Percentiles rank a stretch among this genome's conserved stretches.
Evolutionary conservation across 495 filamentous ascomycete species (phyloP).

Genomic region (Antarctomyces pellizariae): DNA sequence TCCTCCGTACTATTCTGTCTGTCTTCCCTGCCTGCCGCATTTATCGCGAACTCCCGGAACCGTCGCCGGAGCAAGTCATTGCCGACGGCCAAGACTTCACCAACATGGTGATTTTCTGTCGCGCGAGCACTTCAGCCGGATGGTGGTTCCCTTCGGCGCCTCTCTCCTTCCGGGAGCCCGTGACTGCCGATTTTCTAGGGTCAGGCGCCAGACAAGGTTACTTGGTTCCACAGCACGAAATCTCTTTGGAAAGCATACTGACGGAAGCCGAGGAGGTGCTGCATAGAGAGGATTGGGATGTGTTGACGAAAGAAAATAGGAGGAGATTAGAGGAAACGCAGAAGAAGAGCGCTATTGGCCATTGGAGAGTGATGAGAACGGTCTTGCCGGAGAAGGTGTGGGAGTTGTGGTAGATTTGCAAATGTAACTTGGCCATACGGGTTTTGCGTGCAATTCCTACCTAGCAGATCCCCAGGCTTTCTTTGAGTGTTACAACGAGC

Average conservation of each 20-base stretch:
- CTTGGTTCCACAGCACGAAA: constrained; percentile 51
- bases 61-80: constrained; percentile 16
- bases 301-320: constrained; percentile 32
- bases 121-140: constrained; percentile 15
- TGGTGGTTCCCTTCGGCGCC: constrained; percentile 4
- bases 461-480: too few species aligned
- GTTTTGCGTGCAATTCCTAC: too few species aligned
- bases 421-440: background rate
- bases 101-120: constrained; percentile 72
- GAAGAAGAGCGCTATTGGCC: constrained; percentile 46
- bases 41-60: constrained; percentile 50
- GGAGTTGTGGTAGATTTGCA: constrained; percentile 52
- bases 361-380: constrained; percentile 79
- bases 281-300: constrained; percentile 12
- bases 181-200: constrained; percentile 40
- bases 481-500: too few species aligned
- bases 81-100: constrained; percentile 43
- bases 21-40: constrained; percentile 65
- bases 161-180: constrained; percentile 46
- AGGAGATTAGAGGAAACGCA: constrained; percentile 43
- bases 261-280: constrained; percentile 14
- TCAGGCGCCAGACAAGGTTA: constrained; percentile 43
- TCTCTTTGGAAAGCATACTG: constrained; percentile 29
- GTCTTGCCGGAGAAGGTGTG: constrained; percentile 62
- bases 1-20: constrained; percentile 44